A percentile compares a stretch with the other conserved stretches of the same genome.
Evolutionary conservation across 78 protist genomes (phyloP).

Genomic region (Dictyostelium purpureum): DNA sequence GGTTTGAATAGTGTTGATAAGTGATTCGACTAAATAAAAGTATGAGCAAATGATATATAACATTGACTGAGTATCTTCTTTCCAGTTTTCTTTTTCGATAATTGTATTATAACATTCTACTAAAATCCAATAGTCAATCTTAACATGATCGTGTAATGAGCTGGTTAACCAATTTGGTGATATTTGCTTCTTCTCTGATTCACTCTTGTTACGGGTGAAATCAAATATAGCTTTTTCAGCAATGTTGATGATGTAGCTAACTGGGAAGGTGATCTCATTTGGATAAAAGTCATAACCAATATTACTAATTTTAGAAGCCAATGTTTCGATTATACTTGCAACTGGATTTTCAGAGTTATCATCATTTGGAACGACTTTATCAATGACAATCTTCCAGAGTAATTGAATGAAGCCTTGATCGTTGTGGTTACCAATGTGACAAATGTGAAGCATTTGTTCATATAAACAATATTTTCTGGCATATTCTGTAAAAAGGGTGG

Average conservation of each 20-base stretch:
- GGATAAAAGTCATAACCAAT: slow-evolving; percentile 58
- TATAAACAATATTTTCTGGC: slow-evolving; percentile 53
- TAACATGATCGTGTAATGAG: slow-evolving; percentile 25
- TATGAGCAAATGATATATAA: neutral
- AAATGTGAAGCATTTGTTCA: slow-evolving; percentile 56
- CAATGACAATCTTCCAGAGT: slow-evolving; percentile 63
- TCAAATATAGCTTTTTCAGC: slow-evolving; percentile 10
- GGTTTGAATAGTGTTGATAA: slow-evolving; percentile 18
- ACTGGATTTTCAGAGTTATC: neutral
- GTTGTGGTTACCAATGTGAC: slow-evolving; percentile 50
- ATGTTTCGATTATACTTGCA: neutral
- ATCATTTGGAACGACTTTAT: slow-evolving; percentile 10
- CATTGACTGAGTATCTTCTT: neutral
- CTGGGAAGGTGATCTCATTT: slow-evolving; percentile 52
- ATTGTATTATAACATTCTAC: slow-evolving; percentile 10
- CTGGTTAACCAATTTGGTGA: slow-evolving; percentile 1
- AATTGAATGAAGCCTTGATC: slow-evolving; percentile 43
- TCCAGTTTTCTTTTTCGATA: slow-evolving; percentile 16
- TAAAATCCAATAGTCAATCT: slow-evolving; percentile 36
- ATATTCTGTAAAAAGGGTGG: slow-evolving; percentile 23
- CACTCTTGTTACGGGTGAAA: neutral
- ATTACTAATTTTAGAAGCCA: slow-evolving; percentile 9
- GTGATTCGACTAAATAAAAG: neutral
- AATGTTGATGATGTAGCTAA: slow-evolving; percentile 3
- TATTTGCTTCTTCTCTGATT: neutral